Conservation (phyloP, 2,329 filamentous ascomycete species). For the Colletotrichum tofieldiae region DNA sequence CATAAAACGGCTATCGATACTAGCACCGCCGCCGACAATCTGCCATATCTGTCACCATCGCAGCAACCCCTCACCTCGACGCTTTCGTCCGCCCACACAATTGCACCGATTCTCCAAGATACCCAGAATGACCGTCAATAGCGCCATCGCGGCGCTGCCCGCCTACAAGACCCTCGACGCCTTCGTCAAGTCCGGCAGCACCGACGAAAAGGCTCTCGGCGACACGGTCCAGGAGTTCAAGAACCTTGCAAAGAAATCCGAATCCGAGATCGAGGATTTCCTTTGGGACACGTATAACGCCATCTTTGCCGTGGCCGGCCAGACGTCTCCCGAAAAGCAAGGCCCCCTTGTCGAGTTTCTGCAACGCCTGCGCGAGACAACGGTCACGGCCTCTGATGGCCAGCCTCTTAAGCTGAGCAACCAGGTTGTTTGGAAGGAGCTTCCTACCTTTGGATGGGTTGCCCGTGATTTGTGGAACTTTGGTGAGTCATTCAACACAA, state of each 20-base stretch:
- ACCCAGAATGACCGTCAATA: slow-evolving; percentile 16
- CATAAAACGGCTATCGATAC: slow-evolving; percentile 3
- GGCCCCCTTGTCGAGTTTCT: slow-evolving; percentile 46
- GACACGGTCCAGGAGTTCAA: slow-evolving; percentile 41
- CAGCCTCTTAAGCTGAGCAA: slow-evolving; percentile 44
- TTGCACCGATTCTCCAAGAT: neutral
- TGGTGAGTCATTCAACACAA: slow-evolving; percentile 42
- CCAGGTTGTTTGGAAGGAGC: slow-evolving; percentile 48
- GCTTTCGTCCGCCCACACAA: too few relatives aligned
- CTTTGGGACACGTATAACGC: slow-evolving; percentile 46
- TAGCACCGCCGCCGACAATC: neutral
- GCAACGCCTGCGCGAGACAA: slow-evolving; percentile 41
- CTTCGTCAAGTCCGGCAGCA: slow-evolving; percentile 12
- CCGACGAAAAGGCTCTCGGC: slow-evolving; percentile 7
- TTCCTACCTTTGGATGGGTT: slow-evolving; percentile 49
- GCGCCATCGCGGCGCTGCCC: slow-evolving; percentile 25
- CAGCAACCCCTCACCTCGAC: neutral
- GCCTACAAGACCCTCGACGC: slow-evolving; percentile 32
- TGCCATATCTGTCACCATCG: neutral
- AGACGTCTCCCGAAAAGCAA: slow-evolving; percentile 46
- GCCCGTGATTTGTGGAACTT: slow-evolving; percentile 49
- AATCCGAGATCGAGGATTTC: slow-evolving; percentile 38
- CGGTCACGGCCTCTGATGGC: slow-evolving; percentile 41
- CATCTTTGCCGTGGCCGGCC: slow-evolving; percentile 46
- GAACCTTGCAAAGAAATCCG: slow-evolving; percentile 24